Evolutionary conservation across 1,139 yeast species (phyloP).

Genomic region (Candida labiduridarum): DNA sequence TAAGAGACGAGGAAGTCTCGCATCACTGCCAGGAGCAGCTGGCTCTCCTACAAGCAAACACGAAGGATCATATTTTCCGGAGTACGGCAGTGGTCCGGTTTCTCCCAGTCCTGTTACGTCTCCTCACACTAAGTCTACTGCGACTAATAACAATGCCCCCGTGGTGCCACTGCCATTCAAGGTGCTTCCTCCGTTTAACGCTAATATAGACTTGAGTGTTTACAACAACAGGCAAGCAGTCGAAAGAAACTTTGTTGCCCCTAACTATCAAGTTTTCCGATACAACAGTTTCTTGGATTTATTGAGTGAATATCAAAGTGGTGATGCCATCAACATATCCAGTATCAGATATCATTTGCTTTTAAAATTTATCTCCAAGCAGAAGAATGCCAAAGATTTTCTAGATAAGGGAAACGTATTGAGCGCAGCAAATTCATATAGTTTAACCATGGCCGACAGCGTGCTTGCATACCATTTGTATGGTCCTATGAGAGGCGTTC

Average conservation of each 20-base stretch:
- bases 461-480: conserved; percentile 36
- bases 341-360: conserved; percentile 41
- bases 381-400: conserved; percentile 18
- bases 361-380: conserved; percentile 34
- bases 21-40: conserved; percentile 8
- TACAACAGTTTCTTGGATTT: conserved; percentile 38
- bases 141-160: background rate
- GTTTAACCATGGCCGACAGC: conserved; percentile 31
- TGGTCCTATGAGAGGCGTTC: conserved; percentile 25
- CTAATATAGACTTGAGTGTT: conserved; percentile 25
- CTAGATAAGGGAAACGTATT: background rate
- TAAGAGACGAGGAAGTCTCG: conserved; percentile 10
- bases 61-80: conserved; percentile 13
- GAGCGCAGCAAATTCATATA: background rate
- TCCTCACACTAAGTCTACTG: conserved; percentile 1
- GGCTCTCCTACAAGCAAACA: conserved; percentile 6
- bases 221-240: conserved; percentile 31
- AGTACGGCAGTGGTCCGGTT: background rate
- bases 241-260: conserved; percentile 25
- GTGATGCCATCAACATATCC: conserved; percentile 47
- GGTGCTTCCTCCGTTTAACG: conserved; percentile 20
- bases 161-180: background rate
- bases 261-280: conserved; percentile 36
- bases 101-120: background rate
- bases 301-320: conserved; percentile 33